phyloP scores from a whole-genome alignment of 352 stramenopile species.

The Stephanocyclus meneghinianus region DNA sequence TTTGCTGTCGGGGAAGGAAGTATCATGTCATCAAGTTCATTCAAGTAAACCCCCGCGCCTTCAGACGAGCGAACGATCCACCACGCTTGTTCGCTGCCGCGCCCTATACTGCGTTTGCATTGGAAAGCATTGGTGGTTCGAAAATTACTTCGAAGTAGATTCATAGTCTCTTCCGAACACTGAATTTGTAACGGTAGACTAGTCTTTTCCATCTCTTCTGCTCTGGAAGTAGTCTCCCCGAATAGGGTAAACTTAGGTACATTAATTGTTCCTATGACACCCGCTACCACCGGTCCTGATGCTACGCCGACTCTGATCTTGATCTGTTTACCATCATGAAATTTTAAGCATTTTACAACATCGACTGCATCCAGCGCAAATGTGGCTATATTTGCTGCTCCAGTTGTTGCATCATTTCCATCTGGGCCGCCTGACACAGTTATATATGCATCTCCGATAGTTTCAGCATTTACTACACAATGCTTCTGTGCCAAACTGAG shows the following conservation, averaged over 20 bases:
- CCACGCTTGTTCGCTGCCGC: background rate
- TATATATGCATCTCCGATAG: background rate
- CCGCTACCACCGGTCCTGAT: background rate
- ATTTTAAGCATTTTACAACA: background rate
- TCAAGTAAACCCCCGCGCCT: background rate
- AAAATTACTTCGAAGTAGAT: slow-evolving; percentile 3
- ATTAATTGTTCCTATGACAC: background rate
- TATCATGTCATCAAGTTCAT: background rate
- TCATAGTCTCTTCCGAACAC: background rate
- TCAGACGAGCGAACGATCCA: background rate
- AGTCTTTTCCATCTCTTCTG: slow-evolving; percentile 5
- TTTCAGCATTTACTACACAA: background rate
- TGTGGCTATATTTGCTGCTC: background rate
- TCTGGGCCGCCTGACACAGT: background rate
- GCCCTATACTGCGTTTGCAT: background rate
- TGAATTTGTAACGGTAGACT: background rate
- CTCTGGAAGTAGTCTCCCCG: background rate
- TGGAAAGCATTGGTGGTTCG: background rate
- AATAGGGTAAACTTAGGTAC: slow-evolving; percentile 4
- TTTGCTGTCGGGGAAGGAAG: background rate
- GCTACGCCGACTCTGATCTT: background rate
- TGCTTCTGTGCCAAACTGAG: background rate
- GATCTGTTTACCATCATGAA: background rate
- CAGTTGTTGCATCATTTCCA: background rate
- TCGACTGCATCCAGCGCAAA: background rate